These are phyloP conservation scores for Rhynchospora tenuis DNA, from an alignment of 176 grass and related monocot genomes.

Conservation along the genomic window DNA sequence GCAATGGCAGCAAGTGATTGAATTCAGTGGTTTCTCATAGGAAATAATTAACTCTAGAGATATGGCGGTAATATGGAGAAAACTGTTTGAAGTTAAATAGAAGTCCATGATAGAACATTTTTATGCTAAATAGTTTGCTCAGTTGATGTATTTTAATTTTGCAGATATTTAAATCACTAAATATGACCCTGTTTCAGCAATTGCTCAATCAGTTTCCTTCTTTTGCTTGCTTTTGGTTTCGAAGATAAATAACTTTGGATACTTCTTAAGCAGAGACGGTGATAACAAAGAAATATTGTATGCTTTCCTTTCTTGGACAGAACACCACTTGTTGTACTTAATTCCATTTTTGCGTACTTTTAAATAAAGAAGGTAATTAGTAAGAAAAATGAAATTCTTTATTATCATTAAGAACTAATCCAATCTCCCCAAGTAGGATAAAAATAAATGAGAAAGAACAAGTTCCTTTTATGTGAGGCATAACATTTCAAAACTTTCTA, in stretches of 20 bases:
- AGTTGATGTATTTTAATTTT: background rate
- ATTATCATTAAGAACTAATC: too few relatives aligned
- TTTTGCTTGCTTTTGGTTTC: background rate
- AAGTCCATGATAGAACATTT: background rate
- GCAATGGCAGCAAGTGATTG: background rate
- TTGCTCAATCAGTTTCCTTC: background rate
- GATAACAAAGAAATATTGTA: background rate
- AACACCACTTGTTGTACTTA: background rate
- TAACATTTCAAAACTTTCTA: background rate
- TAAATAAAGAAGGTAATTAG: background rate
- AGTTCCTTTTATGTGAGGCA: background rate
- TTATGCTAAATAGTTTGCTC: background rate
- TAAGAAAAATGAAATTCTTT: background rate
- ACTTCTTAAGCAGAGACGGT: background rate
- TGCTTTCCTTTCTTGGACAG: background rate
- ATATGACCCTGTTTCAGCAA: background rate
- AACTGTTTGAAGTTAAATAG: background rate
- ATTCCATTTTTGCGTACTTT: background rate
- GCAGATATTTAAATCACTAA: background rate
- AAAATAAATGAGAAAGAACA: too few relatives aligned
- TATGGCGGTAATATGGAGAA: background rate
- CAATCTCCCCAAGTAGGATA: too few relatives aligned
- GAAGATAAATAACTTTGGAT: too few relatives aligned
- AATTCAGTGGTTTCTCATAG: background rate
- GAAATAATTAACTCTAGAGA: background rate